Conservation (phyloP, 345 rosid species). For the Salix purpurea region DNA sequence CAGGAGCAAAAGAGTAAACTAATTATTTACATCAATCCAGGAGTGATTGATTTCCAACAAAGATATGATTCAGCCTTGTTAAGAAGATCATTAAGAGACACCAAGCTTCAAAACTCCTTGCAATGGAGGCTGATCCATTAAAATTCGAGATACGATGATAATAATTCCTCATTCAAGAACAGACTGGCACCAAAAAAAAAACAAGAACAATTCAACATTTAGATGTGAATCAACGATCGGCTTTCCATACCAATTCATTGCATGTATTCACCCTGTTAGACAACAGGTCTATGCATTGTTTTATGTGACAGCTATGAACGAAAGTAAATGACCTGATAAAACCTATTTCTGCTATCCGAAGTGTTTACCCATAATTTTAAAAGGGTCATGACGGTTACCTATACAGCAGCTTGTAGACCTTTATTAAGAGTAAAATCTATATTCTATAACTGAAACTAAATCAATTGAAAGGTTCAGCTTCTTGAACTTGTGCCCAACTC, state of each 20-base stretch:
- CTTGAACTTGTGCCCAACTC: conserved; percentile 1
- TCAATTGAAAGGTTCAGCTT: conserved; percentile 9
- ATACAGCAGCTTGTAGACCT: conserved; percentile 3
- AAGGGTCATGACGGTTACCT: conserved; percentile 3
- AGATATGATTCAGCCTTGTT: neutral
- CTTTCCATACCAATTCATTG: conserved; percentile 19
- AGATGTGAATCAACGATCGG: neutral
- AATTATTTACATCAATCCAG: neutral
- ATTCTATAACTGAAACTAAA: conserved; percentile 3
- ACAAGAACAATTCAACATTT: neutral
- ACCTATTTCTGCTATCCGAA: neutral
- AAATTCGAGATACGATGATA: neutral
- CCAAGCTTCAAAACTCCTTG: neutral
- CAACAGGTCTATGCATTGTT: conserved; percentile 19
- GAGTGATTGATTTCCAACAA: neutral
- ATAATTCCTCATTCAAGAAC: neutral
- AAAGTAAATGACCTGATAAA: conserved; percentile 8
- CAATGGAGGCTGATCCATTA: neutral
- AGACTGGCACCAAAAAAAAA: neutral
- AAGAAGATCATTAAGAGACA: neutral
- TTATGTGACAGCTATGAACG: conserved; percentile 12
- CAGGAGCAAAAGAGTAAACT: neutral
- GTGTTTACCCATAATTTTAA: neutral
- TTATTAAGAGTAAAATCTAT: conserved; percentile 12
- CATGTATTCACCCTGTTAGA: conserved; percentile 19